Evolutionary conservation across 1,284 basidiomycete species (phyloP), one percentile per base, ranked within the genome.

Genomic region (Exobasidium rhododendri): DNA sequence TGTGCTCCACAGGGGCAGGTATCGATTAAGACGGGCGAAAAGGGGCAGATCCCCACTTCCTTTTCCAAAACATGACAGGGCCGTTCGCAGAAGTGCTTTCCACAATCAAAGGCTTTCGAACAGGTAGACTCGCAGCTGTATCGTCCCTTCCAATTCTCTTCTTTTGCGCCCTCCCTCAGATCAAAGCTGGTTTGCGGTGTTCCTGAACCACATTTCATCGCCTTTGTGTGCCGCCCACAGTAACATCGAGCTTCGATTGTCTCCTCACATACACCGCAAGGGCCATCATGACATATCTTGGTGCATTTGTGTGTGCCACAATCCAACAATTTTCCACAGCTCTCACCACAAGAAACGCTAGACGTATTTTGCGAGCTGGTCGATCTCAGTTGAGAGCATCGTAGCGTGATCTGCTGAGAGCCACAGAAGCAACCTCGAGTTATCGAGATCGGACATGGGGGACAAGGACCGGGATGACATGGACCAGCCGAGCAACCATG

Each of bases 401-500:
- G 69, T 58, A 71, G 65, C 0, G 71, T 58, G 6, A 74, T 61
- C 31, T 59, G 58, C 26, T 74, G 64, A 43, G 64, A 61, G 3
- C 77, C 77, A 59, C 77, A 79, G 62, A 73, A 78, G 61, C 77
- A 79, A 14, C 68, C 62, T 51, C 73, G 69, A 3, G 65, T 63
- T n/a, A 79, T 66, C 10, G 69, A 73, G 13, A 77, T 74, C 0
- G 70, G 66, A 61, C 77, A 79, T 0, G 75, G 73, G 7, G 77
- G 75, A 44, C 77, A 79, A 0, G 77, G 75, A 20, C 59, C 77
- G 3, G 77, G 76, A 53, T 79, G 77, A 49, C 77, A 79, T 14
- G 62, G 53, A 35, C 68, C 69, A 7, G 70, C 64, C 31, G 72
- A 64, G 49, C 76, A 77, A 6, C 77, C 77, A 45, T 79, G 73